Conservation (phyloP, 2,329 filamentous ascomycete genomes). For the Hymenoscyphus albidus region DNA sequence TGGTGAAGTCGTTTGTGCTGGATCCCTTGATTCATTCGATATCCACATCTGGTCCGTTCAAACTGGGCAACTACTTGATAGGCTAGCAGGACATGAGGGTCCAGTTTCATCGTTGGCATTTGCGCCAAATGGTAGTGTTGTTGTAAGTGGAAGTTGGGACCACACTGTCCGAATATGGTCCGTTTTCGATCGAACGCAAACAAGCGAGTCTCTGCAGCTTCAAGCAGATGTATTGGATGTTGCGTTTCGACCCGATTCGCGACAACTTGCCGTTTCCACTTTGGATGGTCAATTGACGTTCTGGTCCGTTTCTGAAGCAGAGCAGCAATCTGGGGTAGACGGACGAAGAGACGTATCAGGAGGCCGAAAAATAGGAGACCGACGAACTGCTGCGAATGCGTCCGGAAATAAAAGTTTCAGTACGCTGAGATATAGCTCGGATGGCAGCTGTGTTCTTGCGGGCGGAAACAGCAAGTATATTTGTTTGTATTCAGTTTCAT, state of each 20-base stretch:
- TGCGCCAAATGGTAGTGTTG: constrained; percentile 74
- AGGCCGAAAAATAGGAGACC: constrained; percentile 82
- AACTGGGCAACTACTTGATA: constrained; percentile 90
- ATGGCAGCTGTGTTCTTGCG: constrained; percentile 85
- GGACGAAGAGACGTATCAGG: constrained; percentile 90
- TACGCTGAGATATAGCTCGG: constrained; percentile 84
- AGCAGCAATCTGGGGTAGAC: constrained; percentile 82
- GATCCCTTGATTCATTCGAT: constrained; percentile 92
- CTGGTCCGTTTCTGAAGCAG: constrained; percentile 85
- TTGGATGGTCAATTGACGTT: constrained; percentile 92
- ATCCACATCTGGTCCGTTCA: constrained; percentile 99
- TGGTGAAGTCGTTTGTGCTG: constrained; percentile 92
- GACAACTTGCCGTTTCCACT: constrained; percentile 87
- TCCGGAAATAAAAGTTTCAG: constrained; percentile 87
- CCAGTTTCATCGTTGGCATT: constrained; percentile 88
- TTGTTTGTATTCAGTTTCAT: constrained; percentile 91
- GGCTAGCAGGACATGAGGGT: constrained; percentile 86
- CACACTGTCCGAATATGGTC: constrained; percentile 94
- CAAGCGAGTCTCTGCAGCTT: constrained; percentile 87
- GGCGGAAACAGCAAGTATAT: constrained; percentile 98
- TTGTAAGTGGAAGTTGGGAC: constrained; percentile 96
- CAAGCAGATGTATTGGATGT: constrained; percentile 88
- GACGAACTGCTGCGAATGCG: constrained; percentile 85
- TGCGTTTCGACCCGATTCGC: constrained; percentile 82
- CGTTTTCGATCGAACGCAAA: constrained; percentile 90